A percentile compares a stretch with the other conserved stretches of the same genome.
phyloP scores from a whole-genome alignment of 2,329 filamentous ascomycete species.

The Talaromyces sp. region DNA sequence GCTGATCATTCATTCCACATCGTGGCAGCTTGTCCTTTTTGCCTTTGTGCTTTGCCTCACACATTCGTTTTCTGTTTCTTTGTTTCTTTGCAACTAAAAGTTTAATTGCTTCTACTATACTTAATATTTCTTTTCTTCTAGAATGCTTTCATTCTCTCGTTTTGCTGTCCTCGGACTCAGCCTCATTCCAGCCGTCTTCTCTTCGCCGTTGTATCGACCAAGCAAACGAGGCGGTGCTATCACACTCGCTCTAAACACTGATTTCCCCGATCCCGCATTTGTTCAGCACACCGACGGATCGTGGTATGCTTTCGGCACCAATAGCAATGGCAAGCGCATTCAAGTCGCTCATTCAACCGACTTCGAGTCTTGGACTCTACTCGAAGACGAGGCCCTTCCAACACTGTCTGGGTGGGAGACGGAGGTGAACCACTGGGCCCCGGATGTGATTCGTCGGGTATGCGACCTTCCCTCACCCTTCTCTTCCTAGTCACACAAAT shows the following conservation, averaged over 20 bases:
- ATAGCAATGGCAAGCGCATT: slow-evolving; percentile 46
- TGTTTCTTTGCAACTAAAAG: background rate
- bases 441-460: slow-evolving; percentile 51
- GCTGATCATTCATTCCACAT: background rate
- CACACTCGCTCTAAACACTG: slow-evolving; percentile 26
- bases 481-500: background rate
- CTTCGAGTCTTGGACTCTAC: slow-evolving; percentile 45
- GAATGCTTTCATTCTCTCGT: background rate
- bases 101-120: background rate
- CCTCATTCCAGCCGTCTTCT: background rate
- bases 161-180: slow-evolving; percentile 3
- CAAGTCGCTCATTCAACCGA: slow-evolving; percentile 50
- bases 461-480: slow-evolving; percentile 9
- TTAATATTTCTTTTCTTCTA: background rate
- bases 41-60: background rate
- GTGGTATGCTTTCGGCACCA: slow-evolving; percentile 58
- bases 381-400: slow-evolving; percentile 51
- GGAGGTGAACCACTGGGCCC: slow-evolving; percentile 55
- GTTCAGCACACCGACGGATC: slow-evolving; percentile 42
- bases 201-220: background rate
- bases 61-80: background rate
- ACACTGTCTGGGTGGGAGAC: slow-evolving; percentile 50
- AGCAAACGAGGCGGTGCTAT: background rate
- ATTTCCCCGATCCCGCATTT: slow-evolving; percentile 43
- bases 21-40: background rate